Conservation (phyloP, 192 early-diverging fungal genomes). For the Backusella circina region DNA sequence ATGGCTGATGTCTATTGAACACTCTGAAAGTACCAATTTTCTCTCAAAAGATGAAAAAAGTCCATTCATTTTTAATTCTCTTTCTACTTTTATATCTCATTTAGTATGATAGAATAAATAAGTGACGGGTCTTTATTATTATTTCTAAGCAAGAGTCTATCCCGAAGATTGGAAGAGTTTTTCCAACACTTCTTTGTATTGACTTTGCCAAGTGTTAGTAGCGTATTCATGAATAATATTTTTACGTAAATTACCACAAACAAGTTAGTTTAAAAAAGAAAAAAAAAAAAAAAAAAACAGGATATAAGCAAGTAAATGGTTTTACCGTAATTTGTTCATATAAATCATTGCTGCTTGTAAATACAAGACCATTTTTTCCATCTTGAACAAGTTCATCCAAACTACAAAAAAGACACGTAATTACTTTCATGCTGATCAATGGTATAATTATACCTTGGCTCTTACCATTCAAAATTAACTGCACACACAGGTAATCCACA, state of each 20-base stretch:
- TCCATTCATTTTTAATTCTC: no score
- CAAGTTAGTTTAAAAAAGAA: neutral
- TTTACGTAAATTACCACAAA: conserved; percentile 3
- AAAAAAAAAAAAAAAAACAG: neutral
- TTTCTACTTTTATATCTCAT: neutral
- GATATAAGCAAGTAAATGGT: neutral
- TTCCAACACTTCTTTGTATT: conserved; percentile 8
- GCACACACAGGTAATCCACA: conserved; percentile 91
- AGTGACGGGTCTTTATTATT: neutral
- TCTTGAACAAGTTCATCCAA: conserved; percentile 64
- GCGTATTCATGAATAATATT: conserved; percentile 22
- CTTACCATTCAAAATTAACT: conserved; percentile 51
- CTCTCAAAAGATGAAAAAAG: no score
- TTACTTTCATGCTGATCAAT: neutral
- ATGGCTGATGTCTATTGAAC: no score
- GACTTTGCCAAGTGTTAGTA: conserved; percentile 3
- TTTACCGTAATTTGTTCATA: conserved; percentile 61
- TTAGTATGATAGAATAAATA: neutral
- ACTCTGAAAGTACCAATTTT: no score
- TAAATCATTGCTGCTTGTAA: conserved; percentile 53
- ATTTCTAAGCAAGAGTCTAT: neutral
- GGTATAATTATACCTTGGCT: neutral
- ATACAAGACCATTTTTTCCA: conserved; percentile 66
- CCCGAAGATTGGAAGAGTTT: neutral
- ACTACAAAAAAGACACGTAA: conserved; percentile 21